Conservation (phyloP, 192 early-diverging fungal species). For the Backusella liffmaniae region DNA sequence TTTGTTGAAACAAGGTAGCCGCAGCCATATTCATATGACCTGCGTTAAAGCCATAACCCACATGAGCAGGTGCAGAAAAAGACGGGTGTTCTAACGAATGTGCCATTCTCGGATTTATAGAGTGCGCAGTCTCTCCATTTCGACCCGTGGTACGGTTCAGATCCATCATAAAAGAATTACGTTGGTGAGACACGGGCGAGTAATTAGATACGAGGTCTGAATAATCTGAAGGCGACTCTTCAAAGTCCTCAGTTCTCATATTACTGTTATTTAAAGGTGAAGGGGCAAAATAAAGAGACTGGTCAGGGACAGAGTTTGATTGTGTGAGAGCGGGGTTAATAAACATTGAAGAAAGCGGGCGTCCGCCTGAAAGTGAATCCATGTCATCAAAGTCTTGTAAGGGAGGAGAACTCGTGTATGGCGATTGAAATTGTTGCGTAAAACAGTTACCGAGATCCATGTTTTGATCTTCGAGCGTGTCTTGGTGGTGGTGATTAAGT, state of each 20-base stretch:
- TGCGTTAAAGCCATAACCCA: neutral
- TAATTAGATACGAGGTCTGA: slow-evolving; percentile 6
- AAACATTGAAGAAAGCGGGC: neutral
- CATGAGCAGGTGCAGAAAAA: slow-evolving; percentile 6
- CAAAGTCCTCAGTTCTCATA: neutral
- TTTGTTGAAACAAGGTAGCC: neutral
- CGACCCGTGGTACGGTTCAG: neutral
- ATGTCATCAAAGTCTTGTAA: slow-evolving; percentile 26
- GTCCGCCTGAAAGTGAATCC: neutral
- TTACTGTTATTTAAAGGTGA: neutral
- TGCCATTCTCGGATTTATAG: neutral
- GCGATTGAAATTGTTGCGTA: neutral
- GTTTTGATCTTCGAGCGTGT: neutral
- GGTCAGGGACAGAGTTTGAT: neutral
- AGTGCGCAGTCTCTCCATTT: neutral
- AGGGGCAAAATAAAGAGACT: neutral
- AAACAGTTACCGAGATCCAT: neutral
- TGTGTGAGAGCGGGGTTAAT: slow-evolving; percentile 1
- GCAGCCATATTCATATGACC: neutral
- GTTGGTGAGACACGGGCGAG: neutral
- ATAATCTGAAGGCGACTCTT: slow-evolving; percentile 11
- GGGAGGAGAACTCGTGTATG: neutral
- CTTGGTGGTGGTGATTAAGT: neutral
- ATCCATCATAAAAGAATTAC: neutral
- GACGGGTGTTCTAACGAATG: neutral